phyloP scores from a whole-genome alignment of 208 protist genomes.

The Leishmania amazonensis region DNA sequence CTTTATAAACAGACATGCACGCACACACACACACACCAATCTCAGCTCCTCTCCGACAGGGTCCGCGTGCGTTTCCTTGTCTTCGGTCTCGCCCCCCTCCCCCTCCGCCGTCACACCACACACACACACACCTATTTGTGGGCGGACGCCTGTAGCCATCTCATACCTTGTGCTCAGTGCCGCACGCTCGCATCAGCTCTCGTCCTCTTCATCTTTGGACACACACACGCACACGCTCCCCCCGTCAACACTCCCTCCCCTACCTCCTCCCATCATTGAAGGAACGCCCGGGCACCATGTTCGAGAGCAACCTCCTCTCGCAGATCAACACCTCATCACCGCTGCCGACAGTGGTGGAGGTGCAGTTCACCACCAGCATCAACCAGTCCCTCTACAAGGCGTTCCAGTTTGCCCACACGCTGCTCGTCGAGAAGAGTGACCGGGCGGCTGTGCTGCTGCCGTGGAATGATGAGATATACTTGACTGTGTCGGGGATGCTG shows the following conservation, averaged over 20 bases:
- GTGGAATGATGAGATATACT: slow-evolving; percentile 71
- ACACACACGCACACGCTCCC: not conserved
- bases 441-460: slow-evolving; percentile 39
- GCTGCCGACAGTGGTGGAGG: slow-evolving; percentile 78
- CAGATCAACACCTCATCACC: slow-evolving; percentile 73
- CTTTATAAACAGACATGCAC: not conserved
- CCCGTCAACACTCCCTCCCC: not conserved
- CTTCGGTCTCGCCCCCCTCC: not conserved
- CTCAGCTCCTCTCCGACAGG: not conserved
- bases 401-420: slow-evolving; percentile 65
- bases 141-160: not conserved
- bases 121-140: not conserved
- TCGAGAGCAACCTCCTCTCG: slow-evolving; percentile 77
- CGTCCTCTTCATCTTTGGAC: not conserved
- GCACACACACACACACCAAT: not conserved
- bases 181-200: not conserved
- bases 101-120: not conserved
- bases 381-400: slow-evolving; percentile 54
- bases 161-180: not conserved
- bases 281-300: slow-evolving; percentile 33
- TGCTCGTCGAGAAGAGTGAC: slow-evolving; percentile 59
- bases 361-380: slow-evolving; percentile 59
- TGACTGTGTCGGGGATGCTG: slow-evolving; percentile 41
- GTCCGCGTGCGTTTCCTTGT: not conserved
- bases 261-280: not conserved